Evolutionary conservation across 306 rosid genomes (phyloP).

Genomic region (Prinsepia uniflora): DNA sequence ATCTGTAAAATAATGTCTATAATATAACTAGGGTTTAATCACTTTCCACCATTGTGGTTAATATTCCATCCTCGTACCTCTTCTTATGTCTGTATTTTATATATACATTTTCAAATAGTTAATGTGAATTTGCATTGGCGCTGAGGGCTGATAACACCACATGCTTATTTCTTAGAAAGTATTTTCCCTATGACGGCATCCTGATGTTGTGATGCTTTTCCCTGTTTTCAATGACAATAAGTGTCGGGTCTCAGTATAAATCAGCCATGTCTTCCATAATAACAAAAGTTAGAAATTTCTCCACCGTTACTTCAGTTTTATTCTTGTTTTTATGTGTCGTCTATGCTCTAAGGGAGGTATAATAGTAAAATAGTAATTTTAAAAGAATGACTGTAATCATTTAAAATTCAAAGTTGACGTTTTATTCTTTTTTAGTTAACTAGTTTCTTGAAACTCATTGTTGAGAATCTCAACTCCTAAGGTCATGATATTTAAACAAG

Average conservation of each 20-base stretch:
- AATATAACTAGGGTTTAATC: no score
- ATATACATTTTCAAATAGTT: neutral
- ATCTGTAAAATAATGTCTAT: neutral
- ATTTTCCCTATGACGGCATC: no score
- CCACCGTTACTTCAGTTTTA: neutral
- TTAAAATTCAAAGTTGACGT: neutral
- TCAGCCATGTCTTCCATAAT: neutral
- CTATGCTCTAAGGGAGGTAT: neutral
- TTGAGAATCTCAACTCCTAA: no score
- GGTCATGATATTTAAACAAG: no score
- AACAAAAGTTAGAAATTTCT: no score
- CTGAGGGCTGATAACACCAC: neutral
- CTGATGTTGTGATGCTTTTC: no score
- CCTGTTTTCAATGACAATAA: neutral
- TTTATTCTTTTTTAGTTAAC: neutral
- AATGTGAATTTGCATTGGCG: neutral
- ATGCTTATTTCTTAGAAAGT: no score
- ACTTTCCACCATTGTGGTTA: neutral
- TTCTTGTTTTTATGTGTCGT: neutral
- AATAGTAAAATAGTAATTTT: neutral
- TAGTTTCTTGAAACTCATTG: no score
- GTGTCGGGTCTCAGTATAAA: neutral
- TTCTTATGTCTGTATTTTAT: neutral
- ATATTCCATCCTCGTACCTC: neutral
- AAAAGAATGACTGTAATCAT: no score